phyloP scores from a whole-genome alignment of 1,284 basidiomycete species.

The Puccinia horiana region DNA sequence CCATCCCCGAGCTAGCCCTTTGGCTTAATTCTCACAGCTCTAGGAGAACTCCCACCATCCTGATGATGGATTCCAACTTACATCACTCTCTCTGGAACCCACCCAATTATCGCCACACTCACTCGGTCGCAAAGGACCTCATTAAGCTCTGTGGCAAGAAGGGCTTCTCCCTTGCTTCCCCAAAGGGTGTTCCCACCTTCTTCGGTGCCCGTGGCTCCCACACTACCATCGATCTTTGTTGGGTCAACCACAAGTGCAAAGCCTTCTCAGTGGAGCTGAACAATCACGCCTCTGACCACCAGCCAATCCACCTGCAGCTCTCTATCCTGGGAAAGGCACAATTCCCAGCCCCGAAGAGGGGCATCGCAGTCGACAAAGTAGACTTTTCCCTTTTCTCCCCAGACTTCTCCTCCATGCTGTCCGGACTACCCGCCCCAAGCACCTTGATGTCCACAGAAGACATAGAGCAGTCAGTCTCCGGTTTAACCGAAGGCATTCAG shows the following conservation, averaged over 20 bases:
- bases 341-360: background rate
- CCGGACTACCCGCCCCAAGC: background rate
- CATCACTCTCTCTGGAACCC: constrained; percentile 7
- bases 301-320: background rate
- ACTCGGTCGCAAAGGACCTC: background rate
- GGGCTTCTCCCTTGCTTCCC: background rate
- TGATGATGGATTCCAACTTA: constrained; percentile 22
- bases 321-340: too few relatives aligned
- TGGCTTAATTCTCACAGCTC: background rate
- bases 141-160: background rate
- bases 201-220: background rate
- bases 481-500: background rate
- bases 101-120: background rate
- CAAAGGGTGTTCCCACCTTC: constrained; percentile 11
- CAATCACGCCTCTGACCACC: constrained; percentile 29
- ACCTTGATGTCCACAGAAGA: background rate
- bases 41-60: background rate
- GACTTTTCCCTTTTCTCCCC: background rate
- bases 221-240: constrained; percentile 9
- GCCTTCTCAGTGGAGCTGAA: background rate
- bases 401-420: background rate
- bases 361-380: background rate
- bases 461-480: background rate
- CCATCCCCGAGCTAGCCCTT: background rate
- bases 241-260: constrained; percentile 1